Evolutionary conservation across 2,329 filamentous ascomycete genomes (phyloP).

Genomic region (Trichophyton rubrum): DNA sequence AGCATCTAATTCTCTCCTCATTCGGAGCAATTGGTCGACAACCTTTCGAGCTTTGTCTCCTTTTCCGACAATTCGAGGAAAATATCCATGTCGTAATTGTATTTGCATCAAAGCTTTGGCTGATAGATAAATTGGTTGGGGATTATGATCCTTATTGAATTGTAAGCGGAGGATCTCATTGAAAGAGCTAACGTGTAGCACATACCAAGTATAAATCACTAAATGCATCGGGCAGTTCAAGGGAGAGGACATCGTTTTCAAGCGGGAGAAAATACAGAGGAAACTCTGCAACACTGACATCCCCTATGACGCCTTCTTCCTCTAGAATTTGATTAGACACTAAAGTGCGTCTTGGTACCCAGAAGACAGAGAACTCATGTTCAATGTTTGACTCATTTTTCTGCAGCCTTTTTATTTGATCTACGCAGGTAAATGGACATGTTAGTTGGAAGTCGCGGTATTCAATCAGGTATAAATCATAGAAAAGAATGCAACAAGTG

Average conservation of each 20-base stretch:
- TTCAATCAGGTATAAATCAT: conserved; percentile 8
- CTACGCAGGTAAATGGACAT: conserved; percentile 39
- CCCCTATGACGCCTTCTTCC: conserved; percentile 82
- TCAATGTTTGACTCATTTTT: conserved; percentile 67
- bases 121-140: conserved; percentile 76
- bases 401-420: conserved; percentile 80
- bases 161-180: conserved; percentile 17
- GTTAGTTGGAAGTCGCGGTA: conserved; percentile 50
- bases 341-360: conserved; percentile 82
- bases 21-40: conserved; percentile 73
- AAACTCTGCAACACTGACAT: conserved; percentile 78
- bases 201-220: conserved; percentile 67
- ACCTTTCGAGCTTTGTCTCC: conserved; percentile 86
- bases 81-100: conserved; percentile 82
- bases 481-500: not conserved
- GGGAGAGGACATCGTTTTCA: conserved; percentile 78
- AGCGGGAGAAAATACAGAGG: conserved; percentile 83
- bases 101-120: conserved; percentile 89
- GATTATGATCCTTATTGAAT: conserved; percentile 56
- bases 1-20: conserved; percentile 81
- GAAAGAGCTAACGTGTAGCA: conserved; percentile 1
- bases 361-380: conserved; percentile 95
- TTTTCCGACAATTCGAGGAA: conserved; percentile 88
- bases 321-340: conserved; percentile 87
- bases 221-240: conserved; percentile 82